Conservation (phyloP, 306 rosid species). For the Luffa aegyptiaca region DNA sequence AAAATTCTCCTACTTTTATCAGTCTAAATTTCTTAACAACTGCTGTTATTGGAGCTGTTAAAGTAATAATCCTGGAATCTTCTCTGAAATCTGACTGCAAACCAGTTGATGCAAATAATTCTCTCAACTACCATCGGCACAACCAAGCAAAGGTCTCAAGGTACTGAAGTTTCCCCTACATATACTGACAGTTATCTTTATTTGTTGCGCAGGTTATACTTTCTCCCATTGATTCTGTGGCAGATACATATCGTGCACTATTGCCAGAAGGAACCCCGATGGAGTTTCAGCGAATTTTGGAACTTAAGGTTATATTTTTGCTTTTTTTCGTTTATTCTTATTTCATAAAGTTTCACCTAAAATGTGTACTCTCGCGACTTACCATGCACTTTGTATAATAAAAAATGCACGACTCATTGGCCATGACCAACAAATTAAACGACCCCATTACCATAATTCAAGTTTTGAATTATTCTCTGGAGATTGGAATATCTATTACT, state of each 20-base stretch:
- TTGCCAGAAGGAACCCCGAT: conserved; percentile 98
- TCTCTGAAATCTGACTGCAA: neutral
- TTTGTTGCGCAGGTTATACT: conserved; percentile 64
- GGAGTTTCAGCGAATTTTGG: conserved; percentile 95
- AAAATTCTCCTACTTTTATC: neutral
- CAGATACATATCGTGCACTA: conserved; percentile 88
- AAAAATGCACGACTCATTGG: neutral
- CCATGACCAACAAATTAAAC: neutral
- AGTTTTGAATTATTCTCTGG: neutral
- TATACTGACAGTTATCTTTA: neutral
- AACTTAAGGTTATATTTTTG: conserved; percentile 70
- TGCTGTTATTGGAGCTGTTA: neutral
- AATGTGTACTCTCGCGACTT: neutral
- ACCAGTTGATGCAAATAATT: neutral
- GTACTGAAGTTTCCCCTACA: neutral
- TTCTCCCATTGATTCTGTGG: conserved; percentile 94
- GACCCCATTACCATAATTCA: neutral
- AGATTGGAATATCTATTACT: neutral
- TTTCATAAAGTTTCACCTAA: neutral
- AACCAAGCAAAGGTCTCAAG: neutral
- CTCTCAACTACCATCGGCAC: neutral
- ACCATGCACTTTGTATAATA: neutral
- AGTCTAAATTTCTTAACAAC: neutral
- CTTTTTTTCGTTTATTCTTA: neutral
- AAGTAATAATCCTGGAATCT: neutral